These are phyloP conservation scores for Phytopythium mirpurense DNA, from an alignment of 352 stramenopile species.

Conservation along the genomic window DNA sequence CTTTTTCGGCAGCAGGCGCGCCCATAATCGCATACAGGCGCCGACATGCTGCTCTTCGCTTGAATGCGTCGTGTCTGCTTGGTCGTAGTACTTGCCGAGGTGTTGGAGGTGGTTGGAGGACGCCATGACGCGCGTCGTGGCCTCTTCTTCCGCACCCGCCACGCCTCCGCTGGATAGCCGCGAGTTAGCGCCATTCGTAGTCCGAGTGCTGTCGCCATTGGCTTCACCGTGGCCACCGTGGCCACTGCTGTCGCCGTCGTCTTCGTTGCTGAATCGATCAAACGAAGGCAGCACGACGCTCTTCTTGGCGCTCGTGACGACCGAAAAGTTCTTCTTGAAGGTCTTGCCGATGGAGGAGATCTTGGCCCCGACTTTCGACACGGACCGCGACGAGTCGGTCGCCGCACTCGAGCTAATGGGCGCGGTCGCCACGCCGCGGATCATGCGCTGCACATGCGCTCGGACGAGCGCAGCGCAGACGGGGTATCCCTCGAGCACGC, in stretches of 20 bases:
- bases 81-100: slow-evolving; percentile 13
- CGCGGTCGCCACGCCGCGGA: background rate
- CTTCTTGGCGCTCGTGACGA: background rate
- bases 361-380: slow-evolving; percentile 2
- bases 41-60: background rate
- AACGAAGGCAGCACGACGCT: slow-evolving; percentile 2
- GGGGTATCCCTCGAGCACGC: slow-evolving; percentile 50
- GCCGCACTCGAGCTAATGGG: background rate
- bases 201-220: no score
- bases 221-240: no score
- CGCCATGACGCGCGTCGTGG: no score
- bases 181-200: background rate
- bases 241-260: background rate
- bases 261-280: background rate
- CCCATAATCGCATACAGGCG: slow-evolving; percentile 4
- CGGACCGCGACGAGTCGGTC: background rate
- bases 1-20: slow-evolving; percentile 15
- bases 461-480: slow-evolving; percentile 16
- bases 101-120: background rate
- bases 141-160: no score
- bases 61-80: slow-evolving; percentile 9
- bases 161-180: no score
- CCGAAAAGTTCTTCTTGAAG: slow-evolving; percentile 8
- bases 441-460: slow-evolving; percentile 5
- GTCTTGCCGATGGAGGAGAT: slow-evolving; percentile 5